These are phyloP conservation scores for Binderoboletus segoi DNA, from an alignment of 1,284 basidiomycete species.

Conservation along the genomic window DNA sequence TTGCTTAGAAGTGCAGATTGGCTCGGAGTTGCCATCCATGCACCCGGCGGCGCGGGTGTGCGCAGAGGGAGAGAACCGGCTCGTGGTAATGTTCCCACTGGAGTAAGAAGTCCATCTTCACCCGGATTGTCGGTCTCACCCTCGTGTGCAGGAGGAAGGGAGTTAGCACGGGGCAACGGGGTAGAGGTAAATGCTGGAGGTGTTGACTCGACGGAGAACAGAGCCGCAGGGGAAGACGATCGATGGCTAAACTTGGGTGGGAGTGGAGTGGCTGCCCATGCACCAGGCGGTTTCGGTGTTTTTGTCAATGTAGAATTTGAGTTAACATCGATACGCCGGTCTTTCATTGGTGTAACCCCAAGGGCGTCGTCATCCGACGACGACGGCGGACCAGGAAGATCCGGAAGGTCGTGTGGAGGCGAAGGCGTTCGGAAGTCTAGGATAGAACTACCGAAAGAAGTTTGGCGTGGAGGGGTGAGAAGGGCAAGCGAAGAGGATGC, in stretches of 20 bases:
- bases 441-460: slow-evolving; percentile 43
- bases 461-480: slow-evolving; percentile 54
- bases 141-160: slow-evolving; percentile 29
- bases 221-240: slow-evolving; percentile 24
- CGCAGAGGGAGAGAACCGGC: slow-evolving; percentile 47
- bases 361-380: slow-evolving; percentile 47
- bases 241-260: slow-evolving; percentile 28
- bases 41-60: slow-evolving; percentile 74
- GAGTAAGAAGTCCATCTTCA: slow-evolving; percentile 44
- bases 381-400: slow-evolving; percentile 60
- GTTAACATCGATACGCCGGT: slow-evolving; percentile 28
- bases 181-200: slow-evolving; percentile 32
- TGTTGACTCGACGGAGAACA: slow-evolving; percentile 38
- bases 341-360: slow-evolving; percentile 23
- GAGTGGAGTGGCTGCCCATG: slow-evolving; percentile 63
- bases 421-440: slow-evolving; percentile 62
- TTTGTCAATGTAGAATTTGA: slow-evolving; percentile 46
- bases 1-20: slow-evolving; percentile 24
- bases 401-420: slow-evolving; percentile 57
- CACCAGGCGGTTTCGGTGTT: slow-evolving; percentile 71
- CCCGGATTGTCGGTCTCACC: slow-evolving; percentile 12
- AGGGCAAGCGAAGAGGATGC: slow-evolving; percentile 31
- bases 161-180: slow-evolving; percentile 28
- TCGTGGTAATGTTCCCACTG: slow-evolving; percentile 47
- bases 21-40: slow-evolving; percentile 66